Evolutionary conservation across 345 rosid species (phyloP), one percentile per base, ranked within the genome.

Genomic region (Fremontodendron californicum): DNA sequence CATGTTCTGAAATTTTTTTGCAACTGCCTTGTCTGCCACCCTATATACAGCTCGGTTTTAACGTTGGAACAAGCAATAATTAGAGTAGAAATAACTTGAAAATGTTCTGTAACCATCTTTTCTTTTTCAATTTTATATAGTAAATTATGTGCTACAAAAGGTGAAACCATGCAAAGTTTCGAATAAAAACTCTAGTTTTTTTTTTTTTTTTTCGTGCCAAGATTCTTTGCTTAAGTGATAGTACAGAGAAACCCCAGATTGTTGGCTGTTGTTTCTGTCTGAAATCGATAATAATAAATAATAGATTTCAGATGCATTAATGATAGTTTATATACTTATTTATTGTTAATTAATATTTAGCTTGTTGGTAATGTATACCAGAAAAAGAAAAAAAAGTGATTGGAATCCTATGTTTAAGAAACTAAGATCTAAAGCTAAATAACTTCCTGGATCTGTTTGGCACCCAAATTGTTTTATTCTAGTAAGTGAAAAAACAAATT

Each of bases 211-310:
- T 48, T 21, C 11, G 13, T 25, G 18, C 43, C 62, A 76, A 65
- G 64, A 77, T 77, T 77, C 79, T 37, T 77, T 77, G 74, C 74
- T 77, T 77, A 52, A 52, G 58, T 54, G 63, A 66, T 18, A 37
- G 55, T 55, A 39, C 40, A 66, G 54, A 66, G 9, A 37, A 42
- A 9, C 8, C 39, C 5, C 9, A 9, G 12, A n/a, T 63, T 40
- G 39, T 35, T 35, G 48, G 78, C 40, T 48, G 43, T 63, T 64
- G 29, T 48, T 75, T 33, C 25, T 75, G 9, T 45, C 62, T 9
- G 33, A 10, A 57, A 23, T 10, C 9, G 19, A 52, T 33, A 35
- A 51, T 16, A 64, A 61, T 27, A n/a, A 57, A 27, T 57, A 23
- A 57, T 15, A 43, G 37, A 25, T 46, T 43, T 48, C 39, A 70